Conservation (phyloP, 2,329 filamentous ascomycete species). For the Exserohilum rostratum region DNA sequence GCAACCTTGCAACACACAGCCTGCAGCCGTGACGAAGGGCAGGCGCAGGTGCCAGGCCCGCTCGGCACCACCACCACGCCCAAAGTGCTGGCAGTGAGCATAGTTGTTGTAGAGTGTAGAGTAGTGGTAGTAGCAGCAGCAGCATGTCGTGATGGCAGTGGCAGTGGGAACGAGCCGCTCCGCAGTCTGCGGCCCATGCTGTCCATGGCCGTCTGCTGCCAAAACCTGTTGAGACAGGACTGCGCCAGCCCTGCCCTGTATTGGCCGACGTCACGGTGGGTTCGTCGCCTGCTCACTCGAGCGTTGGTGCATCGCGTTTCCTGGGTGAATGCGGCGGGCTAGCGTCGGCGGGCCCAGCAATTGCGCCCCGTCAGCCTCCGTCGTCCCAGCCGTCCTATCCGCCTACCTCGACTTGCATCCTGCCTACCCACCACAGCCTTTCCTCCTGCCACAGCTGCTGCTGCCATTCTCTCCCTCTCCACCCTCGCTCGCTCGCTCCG, state of each 20-base stretch:
- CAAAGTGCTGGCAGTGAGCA: no score
- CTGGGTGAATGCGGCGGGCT: conserved; percentile 12
- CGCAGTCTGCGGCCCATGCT: neutral
- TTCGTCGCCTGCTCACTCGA: neutral
- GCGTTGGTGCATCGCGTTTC: conserved; percentile 8
- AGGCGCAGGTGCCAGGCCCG: neutral
- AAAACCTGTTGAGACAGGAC: conserved; percentile 14
- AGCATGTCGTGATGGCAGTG: no score
- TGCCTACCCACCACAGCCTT: conserved; percentile 1
- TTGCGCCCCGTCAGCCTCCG: conserved; percentile 19
- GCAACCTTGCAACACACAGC: conserved; percentile 4
- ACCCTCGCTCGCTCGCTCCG: neutral
- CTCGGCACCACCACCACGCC: no score
- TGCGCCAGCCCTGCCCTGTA: conserved; percentile 9
- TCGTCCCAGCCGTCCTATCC: conserved; percentile 20
- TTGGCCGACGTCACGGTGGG: conserved; percentile 21
- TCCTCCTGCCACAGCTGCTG: neutral
- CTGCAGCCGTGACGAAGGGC: neutral
- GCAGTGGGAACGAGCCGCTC: no score
- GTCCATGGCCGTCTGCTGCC: no score
- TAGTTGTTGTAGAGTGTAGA: no score
- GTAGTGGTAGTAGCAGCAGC: neutral
- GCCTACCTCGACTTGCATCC: conserved; percentile 2
- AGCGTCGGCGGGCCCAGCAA: conserved; percentile 10
- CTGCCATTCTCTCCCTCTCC: neutral